phyloP scores from a whole-genome alignment of 805 yeast genomes.

The Cyberlindnera maritima region DNA sequence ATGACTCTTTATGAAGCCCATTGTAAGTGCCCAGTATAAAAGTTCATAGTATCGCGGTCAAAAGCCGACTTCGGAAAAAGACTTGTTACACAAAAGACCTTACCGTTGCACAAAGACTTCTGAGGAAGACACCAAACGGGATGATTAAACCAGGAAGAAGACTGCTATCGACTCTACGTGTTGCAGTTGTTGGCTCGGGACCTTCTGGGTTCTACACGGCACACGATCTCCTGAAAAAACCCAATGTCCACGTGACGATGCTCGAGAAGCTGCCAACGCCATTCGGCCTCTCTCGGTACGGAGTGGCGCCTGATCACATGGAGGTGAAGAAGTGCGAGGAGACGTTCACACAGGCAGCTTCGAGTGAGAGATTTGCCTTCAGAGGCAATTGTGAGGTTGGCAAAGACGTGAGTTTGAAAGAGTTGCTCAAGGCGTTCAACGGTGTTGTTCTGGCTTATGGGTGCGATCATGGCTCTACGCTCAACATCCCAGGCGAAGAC shows the following conservation, averaged over 20 bases:
- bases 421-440: constrained; percentile 58
- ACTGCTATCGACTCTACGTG: constrained; percentile 13
- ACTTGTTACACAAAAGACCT: too few species aligned
- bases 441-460: constrained; percentile 84
- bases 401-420: constrained; percentile 47
- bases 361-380: constrained; percentile 45
- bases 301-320: constrained; percentile 99
- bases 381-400: constrained; percentile 77
- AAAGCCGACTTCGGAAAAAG: too few species aligned
- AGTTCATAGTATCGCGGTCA: too few species aligned
- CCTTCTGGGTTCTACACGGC: constrained; percentile 96
- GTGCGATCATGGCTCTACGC: constrained; percentile 52
- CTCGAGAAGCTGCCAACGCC: constrained; percentile 89
- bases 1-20: too few species aligned
- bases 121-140: too few species aligned
- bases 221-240: constrained; percentile 58
- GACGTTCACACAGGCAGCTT: constrained; percentile 52
- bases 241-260: constrained; percentile 51
- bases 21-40: too few species aligned
- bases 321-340: constrained; percentile 84
- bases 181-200: constrained; percentile 81
- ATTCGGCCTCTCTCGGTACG: constrained; percentile 85
- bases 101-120: too few species aligned
- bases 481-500: constrained; percentile 56
- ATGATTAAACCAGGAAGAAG: background rate